Percentiles rank a stretch among this genome's conserved stretches.
These are phyloP conservation scores for Pholiota adiposa DNA, from an alignment of 1,284 basidiomycete genomes.

Conservation along the genomic window DNA sequence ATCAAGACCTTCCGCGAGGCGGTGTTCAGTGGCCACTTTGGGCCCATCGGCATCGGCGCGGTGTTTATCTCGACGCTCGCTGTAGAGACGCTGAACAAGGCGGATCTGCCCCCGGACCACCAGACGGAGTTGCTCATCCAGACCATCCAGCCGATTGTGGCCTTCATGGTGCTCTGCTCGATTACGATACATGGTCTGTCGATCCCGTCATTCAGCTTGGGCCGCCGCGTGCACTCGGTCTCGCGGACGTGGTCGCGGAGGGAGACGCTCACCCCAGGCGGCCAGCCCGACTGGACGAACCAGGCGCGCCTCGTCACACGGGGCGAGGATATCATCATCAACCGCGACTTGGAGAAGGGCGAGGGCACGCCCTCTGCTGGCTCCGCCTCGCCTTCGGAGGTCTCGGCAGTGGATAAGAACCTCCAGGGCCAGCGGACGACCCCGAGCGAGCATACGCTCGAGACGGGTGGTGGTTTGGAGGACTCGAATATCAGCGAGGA, in stretches of 20 bases:
- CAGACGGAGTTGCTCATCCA: conserved; percentile 70
- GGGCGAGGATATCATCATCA: conserved; percentile 78
- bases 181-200: conserved; percentile 89
- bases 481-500: conserved; percentile 10
- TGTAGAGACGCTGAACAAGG: conserved; percentile 63
- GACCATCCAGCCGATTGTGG: conserved; percentile 87
- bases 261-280: conserved; percentile 32
- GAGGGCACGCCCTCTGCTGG: no score
- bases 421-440: conserved; percentile 16
- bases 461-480: conserved; percentile 12
- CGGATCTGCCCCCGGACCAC: conserved; percentile 46
- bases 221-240: conserved; percentile 86
- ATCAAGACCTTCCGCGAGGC: conserved; percentile 90
- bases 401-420: conserved; percentile 21
- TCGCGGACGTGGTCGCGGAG: conserved; percentile 78
- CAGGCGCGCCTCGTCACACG: conserved; percentile 71
- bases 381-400: conserved; percentile 7
- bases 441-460: conserved; percentile 11
- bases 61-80: conserved; percentile 93
- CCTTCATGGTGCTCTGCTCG: conserved; percentile 90
- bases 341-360: conserved; percentile 44
- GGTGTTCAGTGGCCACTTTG: conserved; percentile 90
- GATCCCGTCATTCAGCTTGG: conserved; percentile 91
- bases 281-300: conserved; percentile 67
- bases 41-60: conserved; percentile 91